phyloP scores from a whole-genome alignment of 2,329 filamentous ascomycete genomes.

The Sphaerulina musiva region DNA sequence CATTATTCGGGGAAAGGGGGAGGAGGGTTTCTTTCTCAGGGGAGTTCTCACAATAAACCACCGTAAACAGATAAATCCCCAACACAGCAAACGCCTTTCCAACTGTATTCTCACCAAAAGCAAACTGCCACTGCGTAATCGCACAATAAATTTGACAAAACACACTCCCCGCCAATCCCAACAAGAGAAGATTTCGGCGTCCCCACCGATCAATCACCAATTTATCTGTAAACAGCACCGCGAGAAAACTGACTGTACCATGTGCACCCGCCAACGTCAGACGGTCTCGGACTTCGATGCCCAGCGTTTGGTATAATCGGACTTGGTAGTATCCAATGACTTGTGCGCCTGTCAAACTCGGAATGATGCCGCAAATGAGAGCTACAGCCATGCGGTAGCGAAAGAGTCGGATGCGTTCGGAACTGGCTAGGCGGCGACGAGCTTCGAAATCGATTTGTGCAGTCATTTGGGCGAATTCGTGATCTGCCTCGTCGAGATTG shows the following conservation, averaged over 20 bases:
- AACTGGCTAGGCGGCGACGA: constrained; percentile 32
- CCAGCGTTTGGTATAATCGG: constrained; percentile 48
- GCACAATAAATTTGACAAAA: constrained; percentile 53
- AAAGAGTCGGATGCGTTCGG: constrained; percentile 47
- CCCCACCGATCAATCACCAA: constrained; percentile 52
- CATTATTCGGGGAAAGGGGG: no score
- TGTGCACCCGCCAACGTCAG: constrained; percentile 49
- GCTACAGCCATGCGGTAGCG: constrained; percentile 47
- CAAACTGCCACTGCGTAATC: constrained; percentile 51
- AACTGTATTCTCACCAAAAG: constrained; percentile 47
- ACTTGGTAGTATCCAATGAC: constrained; percentile 44
- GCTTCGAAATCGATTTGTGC: constrained; percentile 42
- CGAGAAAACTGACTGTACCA: constrained; percentile 46
- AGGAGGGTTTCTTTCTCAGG: no score
- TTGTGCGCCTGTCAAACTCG: constrained; percentile 50
- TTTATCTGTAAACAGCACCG: constrained; percentile 46
- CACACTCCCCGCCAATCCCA: constrained; percentile 47
- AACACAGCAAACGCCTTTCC: constrained; percentile 54
- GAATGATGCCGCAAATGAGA: constrained; percentile 51
- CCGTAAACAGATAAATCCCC: constrained; percentile 53
- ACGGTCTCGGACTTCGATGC: constrained; percentile 45
- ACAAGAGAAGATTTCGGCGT: constrained; percentile 51
- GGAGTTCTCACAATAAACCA: constrained; percentile 44
- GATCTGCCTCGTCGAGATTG: constrained; percentile 37
- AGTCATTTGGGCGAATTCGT: constrained; percentile 48